Conservation (phyloP, 192 early-diverging fungal genomes). For the Rhizophlyctis rosea region DNA sequence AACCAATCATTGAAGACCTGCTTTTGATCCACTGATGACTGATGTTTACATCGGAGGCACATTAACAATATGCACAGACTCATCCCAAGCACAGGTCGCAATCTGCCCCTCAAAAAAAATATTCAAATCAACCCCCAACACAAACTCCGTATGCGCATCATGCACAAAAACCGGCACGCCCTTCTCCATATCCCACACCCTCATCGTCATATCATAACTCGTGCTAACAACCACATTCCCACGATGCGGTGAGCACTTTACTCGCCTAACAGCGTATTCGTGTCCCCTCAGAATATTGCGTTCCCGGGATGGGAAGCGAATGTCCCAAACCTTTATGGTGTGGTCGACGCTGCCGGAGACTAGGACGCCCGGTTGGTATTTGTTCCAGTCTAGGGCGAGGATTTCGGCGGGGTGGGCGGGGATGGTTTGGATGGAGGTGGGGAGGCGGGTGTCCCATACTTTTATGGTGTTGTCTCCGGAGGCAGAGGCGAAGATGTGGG, state of each 20-base stretch:
- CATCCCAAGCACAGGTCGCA: conserved; percentile 97
- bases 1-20: too few relatives aligned
- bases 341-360: conserved; percentile 88
- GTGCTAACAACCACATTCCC: conserved; percentile 77
- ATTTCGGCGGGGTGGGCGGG: conserved; percentile 83
- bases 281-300: conserved; percentile 76
- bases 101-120: conserved; percentile 83
- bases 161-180: conserved; percentile 62
- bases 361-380: conserved; percentile 81
- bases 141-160: conserved; percentile 93
- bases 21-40: too few relatives aligned
- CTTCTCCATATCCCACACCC: conserved; percentile 79
- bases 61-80: conserved; percentile 55
- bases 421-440: conserved; percentile 44
- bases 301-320: conserved; percentile 71
- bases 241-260: conserved; percentile 90
- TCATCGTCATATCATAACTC: conserved; percentile 94
- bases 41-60: too few relatives aligned
- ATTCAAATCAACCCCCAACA: conserved; percentile 90
- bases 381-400: conserved; percentile 95
- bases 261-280: conserved; percentile 87
- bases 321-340: conserved; percentile 89
- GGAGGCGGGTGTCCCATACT: conserved; percentile 84
- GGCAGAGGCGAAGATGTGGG: conserved; percentile 79
- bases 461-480: conserved; percentile 89